phyloP scores from a whole-genome alignment of 805 yeast genomes.

The Nakazawaea siamensis region DNA sequence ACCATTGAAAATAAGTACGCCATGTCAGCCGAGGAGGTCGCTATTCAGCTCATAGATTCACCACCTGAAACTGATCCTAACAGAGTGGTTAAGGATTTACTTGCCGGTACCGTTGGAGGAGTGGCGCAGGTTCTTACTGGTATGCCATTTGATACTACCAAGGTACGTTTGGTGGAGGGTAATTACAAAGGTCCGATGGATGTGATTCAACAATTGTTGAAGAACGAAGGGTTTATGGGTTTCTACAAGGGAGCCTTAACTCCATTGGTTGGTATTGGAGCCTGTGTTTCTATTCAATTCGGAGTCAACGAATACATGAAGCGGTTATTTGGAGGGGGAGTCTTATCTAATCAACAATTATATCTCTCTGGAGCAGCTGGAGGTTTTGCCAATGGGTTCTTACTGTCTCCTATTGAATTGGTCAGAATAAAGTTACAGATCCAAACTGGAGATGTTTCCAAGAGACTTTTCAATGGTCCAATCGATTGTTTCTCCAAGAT shows the following conservation, averaged over 20 bases:
- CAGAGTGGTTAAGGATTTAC: constrained; percentile 63
- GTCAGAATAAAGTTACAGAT: constrained; percentile 91
- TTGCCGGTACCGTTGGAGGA: constrained; percentile 94
- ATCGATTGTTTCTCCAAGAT: constrained; percentile 60
- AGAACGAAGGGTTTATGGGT: constrained; percentile 77
- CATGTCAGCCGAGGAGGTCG: constrained; percentile 17
- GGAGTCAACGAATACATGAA: constrained; percentile 95
- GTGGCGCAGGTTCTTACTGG: constrained; percentile 93
- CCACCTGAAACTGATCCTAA: constrained; percentile 19
- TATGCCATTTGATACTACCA: constrained; percentile 93
- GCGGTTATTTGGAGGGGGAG: constrained; percentile 47
- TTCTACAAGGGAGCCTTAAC: constrained; percentile 93
- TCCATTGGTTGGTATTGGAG: constrained; percentile 94
- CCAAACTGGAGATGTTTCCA: constrained; percentile 46
- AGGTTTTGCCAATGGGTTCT: constrained; percentile 80
- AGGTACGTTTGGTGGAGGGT: constrained; percentile 80
- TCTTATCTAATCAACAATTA: constrained; percentile 54
- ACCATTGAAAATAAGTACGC: background rate
- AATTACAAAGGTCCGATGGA: constrained; percentile 66
- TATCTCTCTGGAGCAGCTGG: constrained; percentile 86
- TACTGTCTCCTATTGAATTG: constrained; percentile 94
- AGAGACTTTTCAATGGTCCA: constrained; percentile 60
- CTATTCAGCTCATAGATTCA: constrained; percentile 12
- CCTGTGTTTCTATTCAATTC: constrained; percentile 93
- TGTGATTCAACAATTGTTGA: constrained; percentile 62